phyloP scores from a whole-genome alignment of 129 eudicot genomes.

The Saussurea involucrata region DNA sequence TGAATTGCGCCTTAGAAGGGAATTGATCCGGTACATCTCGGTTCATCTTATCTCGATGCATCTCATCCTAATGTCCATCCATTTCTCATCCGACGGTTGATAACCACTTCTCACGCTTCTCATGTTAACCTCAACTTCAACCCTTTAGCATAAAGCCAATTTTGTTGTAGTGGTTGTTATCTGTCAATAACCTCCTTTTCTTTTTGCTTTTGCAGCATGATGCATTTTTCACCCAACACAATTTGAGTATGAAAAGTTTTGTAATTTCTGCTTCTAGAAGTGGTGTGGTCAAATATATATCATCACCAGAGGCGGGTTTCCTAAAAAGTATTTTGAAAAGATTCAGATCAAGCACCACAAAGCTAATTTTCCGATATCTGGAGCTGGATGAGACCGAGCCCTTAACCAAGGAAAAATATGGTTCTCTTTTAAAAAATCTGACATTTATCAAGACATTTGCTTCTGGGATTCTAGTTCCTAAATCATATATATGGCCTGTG shows the following conservation, averaged over 20 bases:
- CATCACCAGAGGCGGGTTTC: slow-evolving; percentile 76
- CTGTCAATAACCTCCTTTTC: neutral
- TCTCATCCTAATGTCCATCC: no score
- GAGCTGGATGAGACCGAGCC: slow-evolving; percentile 44
- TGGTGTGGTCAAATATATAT: slow-evolving; percentile 46
- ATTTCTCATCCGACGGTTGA: no score
- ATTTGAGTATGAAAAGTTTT: slow-evolving; percentile 57
- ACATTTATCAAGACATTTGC: slow-evolving; percentile 71
- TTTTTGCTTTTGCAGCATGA: slow-evolving; percentile 52
- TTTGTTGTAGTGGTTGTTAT: neutral
- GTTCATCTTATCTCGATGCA: no score
- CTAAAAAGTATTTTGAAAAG: slow-evolving; percentile 43
- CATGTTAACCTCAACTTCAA: no score
- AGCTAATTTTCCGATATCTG: slow-evolving; percentile 62
- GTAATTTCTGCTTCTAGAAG: slow-evolving; percentile 45
- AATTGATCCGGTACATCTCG: no score
- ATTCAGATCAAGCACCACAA: slow-evolving; percentile 41
- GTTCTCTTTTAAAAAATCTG: slow-evolving; percentile 60
- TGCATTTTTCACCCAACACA: slow-evolving; percentile 63
- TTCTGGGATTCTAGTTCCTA: slow-evolving; percentile 74
- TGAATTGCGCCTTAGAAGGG: no score
- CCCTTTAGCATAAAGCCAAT: neutral
- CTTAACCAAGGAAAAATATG: slow-evolving; percentile 66
- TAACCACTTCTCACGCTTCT: no score
- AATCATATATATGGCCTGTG: slow-evolving; percentile 60